Percentiles rank a stretch among this genome's conserved stretches.
Conservation (phyloP, 768 basidiomycete genomes). For the Kwoniella mangroviensis region DNA sequence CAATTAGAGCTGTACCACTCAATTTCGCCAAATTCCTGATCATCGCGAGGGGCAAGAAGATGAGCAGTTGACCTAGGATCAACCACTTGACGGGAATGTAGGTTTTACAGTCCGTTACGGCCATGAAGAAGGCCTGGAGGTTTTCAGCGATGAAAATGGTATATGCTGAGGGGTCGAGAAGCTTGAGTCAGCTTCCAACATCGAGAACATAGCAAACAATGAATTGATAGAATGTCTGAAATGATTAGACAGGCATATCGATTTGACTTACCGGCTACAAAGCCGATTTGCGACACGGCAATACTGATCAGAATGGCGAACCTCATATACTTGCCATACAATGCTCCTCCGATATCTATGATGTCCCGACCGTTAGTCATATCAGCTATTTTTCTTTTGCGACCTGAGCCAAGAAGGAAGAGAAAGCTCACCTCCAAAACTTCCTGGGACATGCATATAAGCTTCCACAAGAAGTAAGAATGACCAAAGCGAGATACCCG, state of each 20-base stretch:
- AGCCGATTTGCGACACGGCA: slow-evolving; percentile 70
- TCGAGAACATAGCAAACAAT: no score
- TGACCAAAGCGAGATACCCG: slow-evolving; percentile 84
- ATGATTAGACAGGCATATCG: no score
- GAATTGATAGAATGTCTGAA: no score
- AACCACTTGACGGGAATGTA: slow-evolving; percentile 71
- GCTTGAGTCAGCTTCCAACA: background rate
- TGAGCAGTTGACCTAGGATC: slow-evolving; percentile 78
- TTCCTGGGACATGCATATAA: slow-evolving; percentile 85
- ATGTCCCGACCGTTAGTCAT: background rate
- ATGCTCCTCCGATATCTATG: slow-evolving; percentile 84
- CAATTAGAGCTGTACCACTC: slow-evolving; percentile 85
- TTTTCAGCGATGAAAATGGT: slow-evolving; percentile 96
- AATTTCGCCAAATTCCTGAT: slow-evolving; percentile 94
- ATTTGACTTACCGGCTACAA: slow-evolving; percentile 42
- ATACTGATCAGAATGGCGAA: slow-evolving; percentile 85
- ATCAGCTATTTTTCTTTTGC: background rate
- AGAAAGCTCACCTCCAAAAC: slow-evolving; percentile 78
- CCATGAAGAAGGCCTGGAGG: slow-evolving; percentile 79
- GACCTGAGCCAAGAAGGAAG: no score
- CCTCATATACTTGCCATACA: slow-evolving; percentile 95
- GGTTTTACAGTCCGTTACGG: slow-evolving; percentile 74
- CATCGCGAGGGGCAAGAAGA: slow-evolving; percentile 88
- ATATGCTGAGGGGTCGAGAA: slow-evolving; percentile 66
- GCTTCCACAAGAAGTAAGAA: slow-evolving; percentile 88